Evolutionary conservation across 768 basidiomycete species (phyloP), one percentile per base, ranked within the genome.

Genomic region (Leccinum subgranulosum): DNA sequence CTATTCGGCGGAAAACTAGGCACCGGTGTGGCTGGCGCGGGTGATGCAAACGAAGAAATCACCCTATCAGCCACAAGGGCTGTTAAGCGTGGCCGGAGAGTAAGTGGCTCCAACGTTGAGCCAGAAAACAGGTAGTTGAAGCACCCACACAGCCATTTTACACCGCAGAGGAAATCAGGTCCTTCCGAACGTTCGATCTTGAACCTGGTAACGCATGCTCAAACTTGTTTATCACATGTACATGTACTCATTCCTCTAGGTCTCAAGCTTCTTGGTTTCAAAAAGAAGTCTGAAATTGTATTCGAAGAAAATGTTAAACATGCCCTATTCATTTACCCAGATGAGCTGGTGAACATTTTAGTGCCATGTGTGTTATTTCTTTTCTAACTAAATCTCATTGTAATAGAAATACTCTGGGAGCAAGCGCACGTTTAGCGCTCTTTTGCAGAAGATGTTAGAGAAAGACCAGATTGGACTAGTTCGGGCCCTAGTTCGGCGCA

Each of bases 221-320:
- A 12, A 11, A 34, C 14, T 1, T 23, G 21, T 23, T 11, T 34
- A 29, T 56, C 51, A 3, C 15, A 51, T 51, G 9, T 25, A 19
- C 15, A 59, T 27, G 4, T 33, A 25, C 19, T 49, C 29, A 25
- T 5, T 21, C 14, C 3, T 51, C 27, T 57, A 92, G 93, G 87
- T 11, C 83, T 99, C 68, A 94, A 88, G 70, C 84, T 99, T 5
- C 84, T 99, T 27, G 97, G 97, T 5, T 98, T 98, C 78, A 94
- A 94, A 69, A 79, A 87, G 53, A 80, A 79, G 12, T 72, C 72
- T 6, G 80, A 88, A 61, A 79, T 98, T 1, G 74, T 75, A 2
- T 90, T 95, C 62, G 90, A 94, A 68, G 92, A 98, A 68, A 96
- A 95, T 63, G 73, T 97, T 66, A 96, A 93, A 66, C 94, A 98